phyloP scores from a whole-genome alignment of 1,139 yeast species.

The Sugiyamaella paludigena region DNA sequence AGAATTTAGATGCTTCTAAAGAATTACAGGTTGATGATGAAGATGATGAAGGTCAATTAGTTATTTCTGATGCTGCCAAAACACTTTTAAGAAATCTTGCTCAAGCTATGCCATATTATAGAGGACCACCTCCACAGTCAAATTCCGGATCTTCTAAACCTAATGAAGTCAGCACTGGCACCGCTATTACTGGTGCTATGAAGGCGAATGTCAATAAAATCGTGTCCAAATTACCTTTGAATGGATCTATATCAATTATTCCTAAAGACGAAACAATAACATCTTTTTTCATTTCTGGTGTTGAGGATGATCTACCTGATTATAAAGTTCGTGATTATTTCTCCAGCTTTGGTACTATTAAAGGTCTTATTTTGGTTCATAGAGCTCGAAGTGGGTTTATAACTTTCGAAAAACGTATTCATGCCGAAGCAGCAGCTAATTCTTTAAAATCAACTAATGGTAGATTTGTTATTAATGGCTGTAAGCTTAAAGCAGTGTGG shows the following conservation, averaged over 20 bases:
- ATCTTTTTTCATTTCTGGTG: constrained; percentile 71
- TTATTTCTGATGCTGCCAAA: constrained; percentile 38
- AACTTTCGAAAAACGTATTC: constrained; percentile 47
- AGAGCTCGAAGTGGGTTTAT: constrained; percentile 66
- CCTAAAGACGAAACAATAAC: constrained; percentile 47
- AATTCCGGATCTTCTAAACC: constrained; percentile 2
- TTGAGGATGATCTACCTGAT: constrained; percentile 65
- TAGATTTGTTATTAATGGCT: constrained; percentile 42
- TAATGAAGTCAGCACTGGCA: background rate
- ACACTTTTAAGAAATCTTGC: constrained; percentile 44
- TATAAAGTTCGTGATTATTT: constrained; percentile 53
- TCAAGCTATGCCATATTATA: constrained; percentile 34
- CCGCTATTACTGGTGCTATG: constrained; percentile 20
- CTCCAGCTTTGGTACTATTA: constrained; percentile 46
- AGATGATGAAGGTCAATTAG: constrained; percentile 20
- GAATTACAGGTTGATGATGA: constrained; percentile 40
- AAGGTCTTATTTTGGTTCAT: constrained; percentile 54
- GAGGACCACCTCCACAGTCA: background rate
- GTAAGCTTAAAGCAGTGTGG: constrained; percentile 65
- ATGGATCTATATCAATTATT: constrained; percentile 44
- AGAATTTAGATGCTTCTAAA: constrained; percentile 45
- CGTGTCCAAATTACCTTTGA: constrained; percentile 56
- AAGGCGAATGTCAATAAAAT: constrained; percentile 49
- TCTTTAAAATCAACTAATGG: constrained; percentile 32
- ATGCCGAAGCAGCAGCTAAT: constrained; percentile 57